These are phyloP conservation scores for Colletotrichum trifolii DNA, from an alignment of 2,329 filamentous ascomycete species.

Conservation along the genomic window DNA sequence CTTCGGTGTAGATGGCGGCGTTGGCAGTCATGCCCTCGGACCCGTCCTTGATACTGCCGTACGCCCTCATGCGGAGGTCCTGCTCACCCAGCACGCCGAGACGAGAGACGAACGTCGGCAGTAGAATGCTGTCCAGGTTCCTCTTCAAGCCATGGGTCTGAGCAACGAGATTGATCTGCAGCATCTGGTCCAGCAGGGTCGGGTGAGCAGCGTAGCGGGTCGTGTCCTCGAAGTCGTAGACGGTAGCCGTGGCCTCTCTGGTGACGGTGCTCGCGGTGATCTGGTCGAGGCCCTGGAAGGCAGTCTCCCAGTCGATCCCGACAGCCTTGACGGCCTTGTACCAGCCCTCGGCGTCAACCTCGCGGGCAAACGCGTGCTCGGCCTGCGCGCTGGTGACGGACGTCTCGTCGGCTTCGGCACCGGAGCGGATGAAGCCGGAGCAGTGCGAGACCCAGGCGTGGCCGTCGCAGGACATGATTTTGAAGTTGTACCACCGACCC, in stretches of 20 bases:
- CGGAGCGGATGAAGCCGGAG: conserved; percentile 21
- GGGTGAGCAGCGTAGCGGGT: conserved; percentile 25
- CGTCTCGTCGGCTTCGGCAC: conserved; percentile 6
- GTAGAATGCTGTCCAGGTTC: conserved; percentile 6
- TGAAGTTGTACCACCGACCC: conserved; percentile 47
- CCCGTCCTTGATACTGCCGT: conserved; percentile 16
- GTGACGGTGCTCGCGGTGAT: conserved; percentile 15
- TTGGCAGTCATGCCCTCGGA: conserved; percentile 10
- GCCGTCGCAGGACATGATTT: conserved; percentile 44
- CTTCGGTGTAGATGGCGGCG: conserved; percentile 22
- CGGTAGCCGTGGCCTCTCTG: conserved; percentile 11
- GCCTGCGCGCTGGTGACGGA: conserved; percentile 5
- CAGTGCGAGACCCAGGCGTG: conserved; percentile 44
- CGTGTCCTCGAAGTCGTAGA: conserved; percentile 29
- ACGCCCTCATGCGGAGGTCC: conserved; percentile 20
- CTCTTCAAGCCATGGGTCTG: conserved; percentile 13
- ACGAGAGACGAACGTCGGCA: conserved; percentile 16
- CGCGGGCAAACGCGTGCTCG: conserved; percentile 1
- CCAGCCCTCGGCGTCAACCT: conserved; percentile 19
- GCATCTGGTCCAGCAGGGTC: conserved; percentile 20
- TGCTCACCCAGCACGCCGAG: conserved; percentile 13
- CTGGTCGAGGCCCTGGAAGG: conserved; percentile 20
- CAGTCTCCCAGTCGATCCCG: conserved; percentile 24
- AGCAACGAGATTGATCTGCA: conserved; percentile 27
- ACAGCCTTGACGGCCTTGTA: conserved; percentile 24